Base-by-base conservation (phyloP, 768 basidiomycete genomes). In the Daedaleopsis nitida region DNA sequence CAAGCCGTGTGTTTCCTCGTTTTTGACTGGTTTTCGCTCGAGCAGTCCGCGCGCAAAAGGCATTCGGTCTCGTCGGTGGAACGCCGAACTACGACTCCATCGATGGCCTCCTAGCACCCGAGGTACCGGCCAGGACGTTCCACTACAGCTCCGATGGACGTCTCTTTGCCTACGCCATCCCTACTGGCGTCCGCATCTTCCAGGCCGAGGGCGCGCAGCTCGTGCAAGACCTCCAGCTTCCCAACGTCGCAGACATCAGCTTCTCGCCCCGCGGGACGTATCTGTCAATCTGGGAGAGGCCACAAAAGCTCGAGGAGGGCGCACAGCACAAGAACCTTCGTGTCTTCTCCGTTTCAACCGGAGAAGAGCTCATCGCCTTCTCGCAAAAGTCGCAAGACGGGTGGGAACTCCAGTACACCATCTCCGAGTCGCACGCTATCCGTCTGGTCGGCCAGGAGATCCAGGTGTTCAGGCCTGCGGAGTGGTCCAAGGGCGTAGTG, bases 231-330 rank as follows among this genome's bases (percentile, higher is more conserved):
- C 84, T 96, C 62, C 74, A 81, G 48, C 78, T 92, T 53, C 81
- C 88, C 68, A 91, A 88, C 68, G 83, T 91, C 63, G 72, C 94
- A 55, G 97, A 98, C 70, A 73, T 98, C 68, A 83, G 83, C 68
- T 97, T 99, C 76, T 98, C 96, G 7, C 96, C 97, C 11, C 85
- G 91, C 62, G 96, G 94, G 42, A 94, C 91, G 0, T 98, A 93
- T 75, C 71, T 99, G 45, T 96, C 94, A 55, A 96, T 93, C 50
- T 98, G 96, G 93, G 96, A 98, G 77, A 86, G 97, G 60, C 92
- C 90, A 66, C 86, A 86, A 68, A 97, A 97, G 77, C 83, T 91
- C 52, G 96, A 94, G 72, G 95, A 95, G 65, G 93, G 91, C 57
- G 73, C 84, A 2, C 93, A 94, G 75, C 92, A 96, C 82, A 96